These are phyloP conservation scores for Carallia brachiata DNA, from an alignment of 345 rosid genomes.

Conservation along the genomic window DNA sequence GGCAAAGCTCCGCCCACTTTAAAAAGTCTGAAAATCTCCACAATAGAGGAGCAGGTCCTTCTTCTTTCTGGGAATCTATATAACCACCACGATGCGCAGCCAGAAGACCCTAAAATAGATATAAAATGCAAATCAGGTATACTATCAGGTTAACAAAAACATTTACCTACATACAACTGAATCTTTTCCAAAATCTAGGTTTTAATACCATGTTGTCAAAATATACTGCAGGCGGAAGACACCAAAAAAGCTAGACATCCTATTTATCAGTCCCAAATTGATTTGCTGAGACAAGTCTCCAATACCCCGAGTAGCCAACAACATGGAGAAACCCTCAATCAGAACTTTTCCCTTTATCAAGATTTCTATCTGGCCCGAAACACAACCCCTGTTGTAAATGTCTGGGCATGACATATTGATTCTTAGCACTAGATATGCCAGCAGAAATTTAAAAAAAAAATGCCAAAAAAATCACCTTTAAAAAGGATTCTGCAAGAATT, in stretches of 20 bases:
- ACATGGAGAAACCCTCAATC: background rate
- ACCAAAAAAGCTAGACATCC: background rate
- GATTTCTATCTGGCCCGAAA: background rate
- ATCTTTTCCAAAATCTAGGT: background rate
- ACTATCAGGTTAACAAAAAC: background rate
- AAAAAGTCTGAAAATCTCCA: conserved; percentile 98
- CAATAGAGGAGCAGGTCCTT: conserved; percentile 94
- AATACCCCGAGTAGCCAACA: background rate
- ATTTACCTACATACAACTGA: background rate
- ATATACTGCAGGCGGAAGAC: background rate
- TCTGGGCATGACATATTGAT: background rate
- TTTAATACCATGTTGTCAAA: background rate
- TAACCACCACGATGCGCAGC: conserved; percentile 99
- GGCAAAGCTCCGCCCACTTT: conserved; percentile 97
- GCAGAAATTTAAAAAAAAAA: conserved; percentile 5
- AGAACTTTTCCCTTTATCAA: background rate
- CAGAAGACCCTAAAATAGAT: conserved; percentile 66
- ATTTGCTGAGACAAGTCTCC: background rate
- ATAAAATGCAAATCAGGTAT: conserved; percentile 8
- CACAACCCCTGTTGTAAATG: background rate
- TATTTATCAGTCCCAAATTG: background rate
- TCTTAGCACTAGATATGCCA: conserved; percentile 9
- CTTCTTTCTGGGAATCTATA: conserved; percentile 92
- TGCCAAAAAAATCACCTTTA: conserved; percentile 52
- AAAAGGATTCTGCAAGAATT: conserved; percentile 94